Conservation (phyloP, 257 asterid genomes). For the Rhazya stricta region DNA sequence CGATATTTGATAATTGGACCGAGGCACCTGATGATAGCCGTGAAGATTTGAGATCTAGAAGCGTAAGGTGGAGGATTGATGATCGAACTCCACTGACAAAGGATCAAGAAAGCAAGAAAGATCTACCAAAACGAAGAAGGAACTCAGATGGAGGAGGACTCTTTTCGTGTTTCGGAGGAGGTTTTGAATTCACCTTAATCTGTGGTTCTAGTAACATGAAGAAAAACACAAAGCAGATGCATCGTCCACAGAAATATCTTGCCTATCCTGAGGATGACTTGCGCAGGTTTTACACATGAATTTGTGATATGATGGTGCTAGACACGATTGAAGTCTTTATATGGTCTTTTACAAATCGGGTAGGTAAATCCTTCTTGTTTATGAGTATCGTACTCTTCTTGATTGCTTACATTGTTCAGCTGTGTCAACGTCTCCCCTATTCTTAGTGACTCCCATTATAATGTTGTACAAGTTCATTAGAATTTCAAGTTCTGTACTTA, state of each 20-base stretch:
- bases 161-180: slow-evolving; percentile 61
- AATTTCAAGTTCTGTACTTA: no score
- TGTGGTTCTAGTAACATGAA: slow-evolving; percentile 50
- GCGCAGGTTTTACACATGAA: slow-evolving; percentile 19
- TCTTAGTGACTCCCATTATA: not conserved
- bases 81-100: slow-evolving; percentile 24
- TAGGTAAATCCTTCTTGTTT: not conserved
- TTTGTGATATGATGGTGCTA: not conserved
- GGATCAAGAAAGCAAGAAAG: not conserved
- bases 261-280: slow-evolving; percentile 17
- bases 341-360: not conserved
- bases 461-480: not conserved
- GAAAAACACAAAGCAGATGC: slow-evolving; percentile 21
- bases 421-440: no score
- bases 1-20: slow-evolving; percentile 67
- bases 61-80: slow-evolving; percentile 20
- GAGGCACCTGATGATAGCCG: slow-evolving; percentile 23
- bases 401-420: not conserved
- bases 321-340: not conserved
- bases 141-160: slow-evolving; percentile 36
- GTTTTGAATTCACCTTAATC: slow-evolving; percentile 47
- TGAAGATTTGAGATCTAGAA: slow-evolving; percentile 8
- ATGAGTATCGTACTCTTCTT: not conserved
- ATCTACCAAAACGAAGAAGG: slow-evolving; percentile 8
- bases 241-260: slow-evolving; percentile 10